A percentile compares a stretch with the other conserved stretches of the same genome.
Conservation (phyloP, 1,139 yeast genomes). For the Blastobotrys ciferrii region DNA sequence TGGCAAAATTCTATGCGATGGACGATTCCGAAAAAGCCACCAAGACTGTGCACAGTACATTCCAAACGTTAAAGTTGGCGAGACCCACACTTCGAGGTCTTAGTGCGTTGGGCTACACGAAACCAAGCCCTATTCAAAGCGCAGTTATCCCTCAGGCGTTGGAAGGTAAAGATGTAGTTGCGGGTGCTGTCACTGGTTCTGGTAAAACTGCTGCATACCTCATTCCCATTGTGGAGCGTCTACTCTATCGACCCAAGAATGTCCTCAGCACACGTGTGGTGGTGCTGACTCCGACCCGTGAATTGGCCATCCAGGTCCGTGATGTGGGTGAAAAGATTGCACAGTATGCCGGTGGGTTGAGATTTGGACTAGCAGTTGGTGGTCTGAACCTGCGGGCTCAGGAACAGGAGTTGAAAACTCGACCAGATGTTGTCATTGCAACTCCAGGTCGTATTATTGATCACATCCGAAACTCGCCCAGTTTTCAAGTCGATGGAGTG, state of each 20-base stretch:
- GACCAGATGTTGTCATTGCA: constrained; percentile 96
- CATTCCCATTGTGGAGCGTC: constrained; percentile 92
- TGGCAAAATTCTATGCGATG: constrained; percentile 34
- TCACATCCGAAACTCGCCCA: constrained; percentile 91
- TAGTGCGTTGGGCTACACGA: constrained; percentile 71
- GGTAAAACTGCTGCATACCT: constrained; percentile 99
- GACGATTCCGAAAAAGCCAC: constrained; percentile 38
- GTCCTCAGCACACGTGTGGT: constrained; percentile 86
- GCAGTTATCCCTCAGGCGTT: constrained; percentile 92
- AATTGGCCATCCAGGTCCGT: constrained; percentile 90
- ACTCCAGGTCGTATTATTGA: constrained; percentile 97
- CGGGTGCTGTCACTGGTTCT: constrained; percentile 99
- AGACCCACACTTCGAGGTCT: constrained; percentile 88
- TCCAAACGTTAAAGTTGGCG: constrained; percentile 76
- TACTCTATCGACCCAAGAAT: constrained; percentile 82
- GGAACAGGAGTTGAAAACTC: constrained; percentile 83
- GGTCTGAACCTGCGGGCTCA: constrained; percentile 93
- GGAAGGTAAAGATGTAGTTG: constrained; percentile 90
- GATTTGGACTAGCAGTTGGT: constrained; percentile 95
- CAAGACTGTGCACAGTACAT: constrained; percentile 53
- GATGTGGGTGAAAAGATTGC: constrained; percentile 90
- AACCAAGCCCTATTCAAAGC: constrained; percentile 92
- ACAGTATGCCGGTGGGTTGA: constrained; percentile 67
- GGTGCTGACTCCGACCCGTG: constrained; percentile 94
- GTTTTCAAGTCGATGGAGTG: constrained; percentile 84